Evolutionary conservation across 2,329 filamentous ascomycete species (phyloP), one percentile per base, ranked within the genome.

Genomic region (Ciborinia camelliae): DNA sequence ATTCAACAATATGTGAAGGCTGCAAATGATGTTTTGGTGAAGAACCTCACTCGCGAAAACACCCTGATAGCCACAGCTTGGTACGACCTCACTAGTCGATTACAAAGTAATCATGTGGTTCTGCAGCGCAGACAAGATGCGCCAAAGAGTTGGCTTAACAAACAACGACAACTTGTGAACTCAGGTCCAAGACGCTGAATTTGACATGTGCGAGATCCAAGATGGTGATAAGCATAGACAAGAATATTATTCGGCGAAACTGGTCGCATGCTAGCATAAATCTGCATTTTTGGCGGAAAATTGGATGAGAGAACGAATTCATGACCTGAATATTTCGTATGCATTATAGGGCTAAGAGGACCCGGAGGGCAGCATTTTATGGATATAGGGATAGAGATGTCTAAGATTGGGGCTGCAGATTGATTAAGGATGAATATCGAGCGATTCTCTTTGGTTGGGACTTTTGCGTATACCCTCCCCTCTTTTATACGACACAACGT

Each of bases 101-200:
- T 96, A 70, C 91, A 95, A 78, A 92, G 90, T 79, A 94, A 93
- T 75, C 90, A 90, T 68, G 88, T 94, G 50, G 86, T 91, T 63
- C 78, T 96, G 68, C 89, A 92, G 74, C 81, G 91, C 69, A 83
- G 90, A 70, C 86, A 86, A 71, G 90, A 94, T 71, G 84, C 84
- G 70, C 89, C 90, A 18, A 89, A 86, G 77, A 93, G 90, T 77
- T 96, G 90, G 90, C 79, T 96, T 71, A 90, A 90, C 73, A 92
- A 90, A 80, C 91, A 95, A 81, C 84, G 91, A 74, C 85, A 87
- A 74, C 81, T 87, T 80, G 85, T 89, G 70, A 87, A 88, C 64
- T 65, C 73, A 15, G 71, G 72, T 18, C 72, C 73, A 28, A 69
- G 73, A 66, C 68, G 74, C 45, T 61, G 45, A 61, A 50, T 28